A percentile compares a stretch with the other conserved stretches of the same genome.
These are phyloP conservation scores for Picea abies DNA, from an alignment of 83 land plant species.

Conservation along the genomic window DNA sequence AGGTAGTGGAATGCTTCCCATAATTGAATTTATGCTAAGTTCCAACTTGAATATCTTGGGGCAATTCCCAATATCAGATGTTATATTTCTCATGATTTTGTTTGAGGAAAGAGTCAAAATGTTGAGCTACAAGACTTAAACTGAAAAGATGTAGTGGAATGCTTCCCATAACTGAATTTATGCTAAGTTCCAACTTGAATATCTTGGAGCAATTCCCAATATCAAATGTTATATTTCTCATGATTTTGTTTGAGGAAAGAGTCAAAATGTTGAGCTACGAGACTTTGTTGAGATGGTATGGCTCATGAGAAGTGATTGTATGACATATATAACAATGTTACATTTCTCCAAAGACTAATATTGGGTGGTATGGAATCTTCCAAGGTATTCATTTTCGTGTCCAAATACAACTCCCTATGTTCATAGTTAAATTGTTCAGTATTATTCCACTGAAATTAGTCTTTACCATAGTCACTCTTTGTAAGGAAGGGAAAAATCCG, in stretches of 20 bases:
- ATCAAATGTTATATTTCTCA: constrained; percentile 26
- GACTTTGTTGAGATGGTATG: constrained; percentile 30
- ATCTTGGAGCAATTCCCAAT: constrained; percentile 25
- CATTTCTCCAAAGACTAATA: constrained; percentile 25
- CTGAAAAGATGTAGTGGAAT: constrained; percentile 30
- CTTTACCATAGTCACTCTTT: constrained; percentile 27
- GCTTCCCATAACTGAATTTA: constrained; percentile 30
- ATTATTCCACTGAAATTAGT: constrained; percentile 30
- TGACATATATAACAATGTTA: constrained; percentile 32
- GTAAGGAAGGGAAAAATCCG: constrained; percentile 26
- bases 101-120: constrained; percentile 24
- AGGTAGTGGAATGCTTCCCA: constrained; percentile 39
- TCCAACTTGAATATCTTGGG: constrained; percentile 27
- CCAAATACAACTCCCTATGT: constrained; percentile 25
- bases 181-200: constrained; percentile 30
- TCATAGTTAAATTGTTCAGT: constrained; percentile 25
- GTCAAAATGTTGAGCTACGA: constrained; percentile 20
- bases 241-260: constrained; percentile 26
- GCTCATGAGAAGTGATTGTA: constrained; percentile 23
- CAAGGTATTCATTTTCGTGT: constrained; percentile 27
- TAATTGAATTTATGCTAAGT: constrained; percentile 28
- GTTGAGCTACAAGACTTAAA: constrained; percentile 21
- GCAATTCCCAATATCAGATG: constrained; percentile 26
- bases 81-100: constrained; percentile 24
- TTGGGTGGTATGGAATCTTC: constrained; percentile 28